Conservation (phyloP, 768 basidiomycete genomes). For the Leccinum subgranulosum region DNA sequence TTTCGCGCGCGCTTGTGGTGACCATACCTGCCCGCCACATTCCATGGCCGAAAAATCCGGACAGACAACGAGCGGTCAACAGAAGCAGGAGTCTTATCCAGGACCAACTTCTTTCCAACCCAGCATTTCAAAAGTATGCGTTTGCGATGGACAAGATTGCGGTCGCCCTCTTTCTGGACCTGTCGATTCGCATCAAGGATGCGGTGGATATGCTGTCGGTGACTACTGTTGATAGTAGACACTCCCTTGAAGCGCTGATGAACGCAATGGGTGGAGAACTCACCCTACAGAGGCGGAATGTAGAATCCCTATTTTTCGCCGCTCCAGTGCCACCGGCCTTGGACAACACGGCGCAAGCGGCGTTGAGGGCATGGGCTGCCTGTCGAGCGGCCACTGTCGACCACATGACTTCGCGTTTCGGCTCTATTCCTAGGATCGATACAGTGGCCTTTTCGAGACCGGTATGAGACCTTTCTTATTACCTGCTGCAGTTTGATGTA, state of each 20-base stretch:
- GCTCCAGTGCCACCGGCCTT: conserved; percentile 15
- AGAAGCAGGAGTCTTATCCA: conserved; percentile 26
- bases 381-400: conserved; percentile 33
- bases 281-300: conserved; percentile 25
- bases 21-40: conserved; percentile 20
- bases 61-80: neutral
- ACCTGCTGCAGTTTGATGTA: neutral
- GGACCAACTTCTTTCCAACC: conserved; percentile 31
- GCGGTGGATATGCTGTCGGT: conserved; percentile 44
- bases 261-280: conserved; percentile 37
- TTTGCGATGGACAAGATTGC: conserved; percentile 48
- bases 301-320: conserved; percentile 30
- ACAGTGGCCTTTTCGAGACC: conserved; percentile 26
- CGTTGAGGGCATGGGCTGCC: conserved; percentile 46
- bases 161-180: conserved; percentile 38
- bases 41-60: neutral
- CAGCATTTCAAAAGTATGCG: conserved; percentile 32
- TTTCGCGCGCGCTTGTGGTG: conserved; percentile 35
- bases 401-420: conserved; percentile 16
- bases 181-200: conserved; percentile 30
- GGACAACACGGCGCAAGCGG: conserved; percentile 20
- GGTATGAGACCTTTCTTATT: conserved; percentile 22
- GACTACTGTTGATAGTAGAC: conserved; percentile 16
- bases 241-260: conserved; percentile 35
- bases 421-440: conserved; percentile 15